A percentile compares a stretch with the other conserved stretches of the same genome.
Evolutionary conservation across 306 rosid species (phyloP).

Genomic region (Trichosanthes truncata): DNA sequence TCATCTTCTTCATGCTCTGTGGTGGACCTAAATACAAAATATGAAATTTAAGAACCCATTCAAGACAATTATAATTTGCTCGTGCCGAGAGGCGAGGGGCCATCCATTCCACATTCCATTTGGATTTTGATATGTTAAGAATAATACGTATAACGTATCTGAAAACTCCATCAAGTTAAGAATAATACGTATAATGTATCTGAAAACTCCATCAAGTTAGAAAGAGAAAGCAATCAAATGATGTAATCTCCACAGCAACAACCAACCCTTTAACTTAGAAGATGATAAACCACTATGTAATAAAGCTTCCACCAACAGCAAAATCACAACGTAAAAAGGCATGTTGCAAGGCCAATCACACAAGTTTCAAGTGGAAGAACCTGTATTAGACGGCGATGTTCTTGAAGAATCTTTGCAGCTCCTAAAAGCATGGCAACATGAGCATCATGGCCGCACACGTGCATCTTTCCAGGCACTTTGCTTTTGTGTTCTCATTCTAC

Average conservation of each 20-base stretch:
- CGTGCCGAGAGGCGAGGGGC: no score
- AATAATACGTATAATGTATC: neutral
- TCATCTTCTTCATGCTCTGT: no score
- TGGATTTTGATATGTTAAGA: no score
- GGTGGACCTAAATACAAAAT: no score
- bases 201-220: neutral
- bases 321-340: neutral
- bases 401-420: slow-evolving; percentile 70
- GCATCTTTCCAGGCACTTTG: slow-evolving; percentile 88
- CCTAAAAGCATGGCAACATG: slow-evolving; percentile 97
- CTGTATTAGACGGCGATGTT: slow-evolving; percentile 10
- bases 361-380: neutral
- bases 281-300: neutral
- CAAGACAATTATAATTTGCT: no score
- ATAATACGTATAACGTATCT: no score
- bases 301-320: neutral
- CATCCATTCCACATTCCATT: no score
- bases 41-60: no score
- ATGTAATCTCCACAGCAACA: neutral
- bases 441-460: slow-evolving; percentile 91
- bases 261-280: neutral
- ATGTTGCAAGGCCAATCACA: no score
- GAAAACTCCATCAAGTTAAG: no score
- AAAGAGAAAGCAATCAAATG: neutral
- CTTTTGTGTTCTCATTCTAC: slow-evolving; percentile 91